Conservation (phyloP, 768 basidiomycete genomes). For the Neoboletus brunneissimus region DNA sequence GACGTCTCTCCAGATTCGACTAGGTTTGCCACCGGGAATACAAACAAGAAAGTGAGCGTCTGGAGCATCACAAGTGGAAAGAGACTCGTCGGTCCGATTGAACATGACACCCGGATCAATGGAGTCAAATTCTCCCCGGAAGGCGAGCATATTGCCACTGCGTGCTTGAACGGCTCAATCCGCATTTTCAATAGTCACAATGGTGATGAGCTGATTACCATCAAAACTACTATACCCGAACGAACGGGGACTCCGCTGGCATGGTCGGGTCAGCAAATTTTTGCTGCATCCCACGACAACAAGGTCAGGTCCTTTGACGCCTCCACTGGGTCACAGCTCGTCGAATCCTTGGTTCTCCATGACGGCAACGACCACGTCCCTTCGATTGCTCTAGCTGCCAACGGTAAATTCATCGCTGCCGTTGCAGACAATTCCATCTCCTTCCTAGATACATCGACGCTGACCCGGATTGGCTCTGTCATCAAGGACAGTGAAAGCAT, state of each 20-base stretch:
- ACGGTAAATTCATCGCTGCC: neutral
- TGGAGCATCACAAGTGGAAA: neutral
- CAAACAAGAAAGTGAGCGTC: neutral
- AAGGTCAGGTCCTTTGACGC: neutral
- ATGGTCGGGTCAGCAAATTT: neutral
- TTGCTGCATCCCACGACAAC: neutral
- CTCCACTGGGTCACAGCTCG: neutral
- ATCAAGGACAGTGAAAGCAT: no score
- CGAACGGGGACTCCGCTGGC: neutral
- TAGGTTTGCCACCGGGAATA: neutral
- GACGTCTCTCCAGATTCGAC: neutral
- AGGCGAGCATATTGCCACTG: neutral
- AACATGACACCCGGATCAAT: fast-evolving
- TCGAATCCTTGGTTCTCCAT: neutral
- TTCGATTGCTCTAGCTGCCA: neutral
- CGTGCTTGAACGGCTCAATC: fast-evolving
- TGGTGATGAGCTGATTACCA: neutral
- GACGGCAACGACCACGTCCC: neutral
- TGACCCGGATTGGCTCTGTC: no score
- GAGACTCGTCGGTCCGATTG: neutral
- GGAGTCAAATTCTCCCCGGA: neutral
- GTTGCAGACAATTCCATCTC: neutral
- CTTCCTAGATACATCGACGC: no score
- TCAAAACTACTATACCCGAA: neutral
- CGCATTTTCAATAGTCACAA: neutral